Evolutionary conservation across 2,329 filamentous ascomycete genomes (phyloP).

Genomic region (Xylariaceae sp.): DNA sequence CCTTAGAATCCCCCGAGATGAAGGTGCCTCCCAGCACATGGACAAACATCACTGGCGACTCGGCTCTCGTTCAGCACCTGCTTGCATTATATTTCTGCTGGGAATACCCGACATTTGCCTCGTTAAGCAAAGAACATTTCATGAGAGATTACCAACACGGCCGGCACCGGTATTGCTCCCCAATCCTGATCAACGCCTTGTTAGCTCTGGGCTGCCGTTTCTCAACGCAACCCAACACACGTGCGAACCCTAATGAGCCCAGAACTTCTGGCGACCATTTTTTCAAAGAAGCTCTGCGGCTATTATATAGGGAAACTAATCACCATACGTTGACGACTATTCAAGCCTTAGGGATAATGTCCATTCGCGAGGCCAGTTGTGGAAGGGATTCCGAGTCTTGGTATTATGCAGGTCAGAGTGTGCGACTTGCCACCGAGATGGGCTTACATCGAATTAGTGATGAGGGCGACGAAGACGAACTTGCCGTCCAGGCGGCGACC

Average conservation of each 20-base stretch:
- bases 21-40: conserved; percentile 56
- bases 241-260: conserved; percentile 66
- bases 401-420: conserved; percentile 74
- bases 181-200: conserved; percentile 70
- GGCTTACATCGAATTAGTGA: conserved; percentile 65
- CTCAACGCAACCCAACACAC: conserved; percentile 68
- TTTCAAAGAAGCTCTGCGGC: conserved; percentile 70
- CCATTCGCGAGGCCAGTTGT: conserved; percentile 74
- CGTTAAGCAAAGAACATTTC: conserved; percentile 75
- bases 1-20: conserved; percentile 52
- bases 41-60: conserved; percentile 67
- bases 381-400: conserved; percentile 76
- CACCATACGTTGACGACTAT: conserved; percentile 72
- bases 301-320: conserved; percentile 64
- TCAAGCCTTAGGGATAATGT: conserved; percentile 79
- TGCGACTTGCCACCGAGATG: conserved; percentile 75
- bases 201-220: conserved; percentile 72
- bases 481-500: conserved; percentile 65
- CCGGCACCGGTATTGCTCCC: conserved; percentile 69
- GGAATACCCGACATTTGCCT: conserved; percentile 77
- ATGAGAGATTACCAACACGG: conserved; percentile 68
- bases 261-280: conserved; percentile 76
- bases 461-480: conserved; percentile 59
- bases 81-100: conserved; percentile 75
- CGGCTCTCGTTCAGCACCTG: conserved; percentile 66